Conservation (phyloP, 139 green algal genomes). For the Chlorella sp. region DNA sequence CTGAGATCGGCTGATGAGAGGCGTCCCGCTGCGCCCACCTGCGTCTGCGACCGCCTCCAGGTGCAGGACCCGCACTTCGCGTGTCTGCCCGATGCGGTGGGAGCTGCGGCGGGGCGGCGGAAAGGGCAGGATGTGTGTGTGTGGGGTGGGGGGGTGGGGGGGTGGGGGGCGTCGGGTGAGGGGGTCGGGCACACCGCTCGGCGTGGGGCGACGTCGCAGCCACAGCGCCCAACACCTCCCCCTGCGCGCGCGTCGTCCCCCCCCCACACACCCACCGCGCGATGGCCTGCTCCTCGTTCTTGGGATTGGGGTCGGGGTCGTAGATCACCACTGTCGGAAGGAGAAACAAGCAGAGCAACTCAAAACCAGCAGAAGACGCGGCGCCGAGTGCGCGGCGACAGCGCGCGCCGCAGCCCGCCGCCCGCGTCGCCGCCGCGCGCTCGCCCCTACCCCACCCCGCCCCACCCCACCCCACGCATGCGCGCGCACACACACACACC, state of each 20-base stretch:
- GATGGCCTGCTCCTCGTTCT: slow-evolving; percentile 99
- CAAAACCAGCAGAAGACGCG: slow-evolving; percentile 85
- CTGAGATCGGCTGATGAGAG: no score
- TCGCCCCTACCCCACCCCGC: no score
- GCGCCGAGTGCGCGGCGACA: no score
- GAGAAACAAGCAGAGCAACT: no score
- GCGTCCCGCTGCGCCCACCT: not conserved
- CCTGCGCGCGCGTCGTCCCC: not conserved
- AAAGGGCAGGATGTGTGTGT: not conserved
- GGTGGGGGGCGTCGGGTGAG: no score
- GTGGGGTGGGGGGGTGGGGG: not conserved
- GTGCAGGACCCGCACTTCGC: slow-evolving; percentile 91
- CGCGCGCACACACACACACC: no score
- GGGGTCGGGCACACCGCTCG: not conserved
- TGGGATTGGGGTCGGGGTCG: slow-evolving; percentile 98
- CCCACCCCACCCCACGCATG: no score
- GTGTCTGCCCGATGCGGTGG: slow-evolving; percentile 96
- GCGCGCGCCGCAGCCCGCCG: slow-evolving; percentile 86
- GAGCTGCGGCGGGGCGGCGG: slow-evolving; percentile 18
- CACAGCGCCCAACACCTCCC: not conserved
- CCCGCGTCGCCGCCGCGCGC: no score
- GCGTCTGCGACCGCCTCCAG: slow-evolving; percentile 87
- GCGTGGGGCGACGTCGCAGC: not conserved
- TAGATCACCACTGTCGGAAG: slow-evolving; percentile 99
- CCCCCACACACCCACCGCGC: slow-evolving; percentile 54